A percentile compares a stretch with the other conserved stretches of the same genome.
Evolutionary conservation across 345 rosid genomes (phyloP).

Genomic region (Murraya koenigii): DNA sequence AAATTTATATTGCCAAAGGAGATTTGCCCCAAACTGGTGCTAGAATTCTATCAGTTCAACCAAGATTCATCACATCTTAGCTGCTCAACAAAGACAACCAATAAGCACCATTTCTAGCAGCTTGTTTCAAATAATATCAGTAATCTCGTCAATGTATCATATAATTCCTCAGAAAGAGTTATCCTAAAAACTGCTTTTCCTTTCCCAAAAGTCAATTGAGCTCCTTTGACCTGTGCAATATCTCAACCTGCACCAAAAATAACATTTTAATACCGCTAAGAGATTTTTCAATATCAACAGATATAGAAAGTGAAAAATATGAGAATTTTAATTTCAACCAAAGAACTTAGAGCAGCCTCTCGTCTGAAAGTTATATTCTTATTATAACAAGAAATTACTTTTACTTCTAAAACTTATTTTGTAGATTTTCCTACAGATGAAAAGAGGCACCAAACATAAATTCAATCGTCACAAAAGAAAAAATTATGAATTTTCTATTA

Average conservation of each 20-base stretch:
- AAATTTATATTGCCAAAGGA: conserved; percentile 44
- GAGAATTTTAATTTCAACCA: not conserved
- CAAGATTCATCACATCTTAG: conserved; percentile 10
- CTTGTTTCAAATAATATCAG: conserved; percentile 13
- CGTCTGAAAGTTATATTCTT: not conserved
- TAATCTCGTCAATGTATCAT: conserved; percentile 3
- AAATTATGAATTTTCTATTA: not conserved
- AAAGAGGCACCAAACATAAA: not conserved
- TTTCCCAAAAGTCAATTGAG: conserved; percentile 15
- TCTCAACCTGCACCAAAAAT: conserved; percentile 41
- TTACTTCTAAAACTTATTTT: not conserved
- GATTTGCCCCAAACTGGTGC: conserved; percentile 36
- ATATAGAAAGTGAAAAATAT: not conserved
- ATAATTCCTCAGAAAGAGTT: conserved; percentile 5
- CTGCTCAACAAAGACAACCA: conserved; percentile 17
- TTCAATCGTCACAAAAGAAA: not conserved
- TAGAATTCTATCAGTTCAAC: not conserved
- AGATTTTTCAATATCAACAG: not conserved
- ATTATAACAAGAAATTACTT: not conserved
- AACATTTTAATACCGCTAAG: not conserved
- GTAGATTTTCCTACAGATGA: not conserved
- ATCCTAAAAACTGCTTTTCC: conserved; percentile 12
- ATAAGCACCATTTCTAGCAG: conserved; percentile 24
- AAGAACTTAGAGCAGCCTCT: not conserved
- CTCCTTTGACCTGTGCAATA: conserved; percentile 27